Conservation (phyloP, 2,329 filamentous ascomycete genomes). For the Fusarium nematophilum region DNA sequence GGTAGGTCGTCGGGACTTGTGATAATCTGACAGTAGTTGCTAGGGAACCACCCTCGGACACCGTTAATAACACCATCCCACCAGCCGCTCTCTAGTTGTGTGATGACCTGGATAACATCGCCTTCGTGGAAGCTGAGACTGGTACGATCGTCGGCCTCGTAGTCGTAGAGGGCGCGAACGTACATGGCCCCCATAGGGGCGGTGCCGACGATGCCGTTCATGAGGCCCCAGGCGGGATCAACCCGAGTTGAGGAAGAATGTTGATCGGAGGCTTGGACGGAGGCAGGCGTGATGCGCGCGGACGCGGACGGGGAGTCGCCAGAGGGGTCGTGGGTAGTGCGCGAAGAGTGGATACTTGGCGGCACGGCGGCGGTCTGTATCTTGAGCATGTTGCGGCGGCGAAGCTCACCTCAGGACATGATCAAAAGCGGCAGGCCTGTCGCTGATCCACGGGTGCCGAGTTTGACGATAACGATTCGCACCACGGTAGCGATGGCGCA, state of each 20-base stretch:
- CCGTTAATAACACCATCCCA: conserved; percentile 99
- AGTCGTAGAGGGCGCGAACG: conserved; percentile 96
- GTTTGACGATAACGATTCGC: conserved; percentile 28
- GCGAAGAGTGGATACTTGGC: conserved; percentile 48
- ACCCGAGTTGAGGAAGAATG: conserved; percentile 39
- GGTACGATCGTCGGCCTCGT: conserved; percentile 96
- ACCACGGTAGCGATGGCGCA: conserved; percentile 22
- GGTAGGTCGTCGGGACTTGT: conserved; percentile 78
- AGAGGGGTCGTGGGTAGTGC: conserved; percentile 46
- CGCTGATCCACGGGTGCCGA: conserved; percentile 41
- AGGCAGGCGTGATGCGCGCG: conserved; percentile 43
- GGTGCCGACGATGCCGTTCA: conserved; percentile 72
- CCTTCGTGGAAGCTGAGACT: conserved; percentile 97
- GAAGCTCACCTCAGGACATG: conserved; percentile 51
- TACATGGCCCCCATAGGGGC: conserved; percentile 79
- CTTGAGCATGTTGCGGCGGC: conserved; percentile 47
- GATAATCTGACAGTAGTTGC: conserved; percentile 96
- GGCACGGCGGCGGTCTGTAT: conserved; percentile 47
- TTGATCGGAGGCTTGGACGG: conserved; percentile 41
- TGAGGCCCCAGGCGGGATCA: conserved; percentile 50
- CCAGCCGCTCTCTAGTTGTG: conserved; percentile 97
- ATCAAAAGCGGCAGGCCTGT: conserved; percentile 47
- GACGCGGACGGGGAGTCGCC: conserved; percentile 44
- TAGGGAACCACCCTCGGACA: conserved; percentile 97
- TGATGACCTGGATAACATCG: conserved; percentile 98